Base-by-base conservation (phyloP, 1,284 basidiomycete genomes). In the Sphagnurus paluster region DNA sequence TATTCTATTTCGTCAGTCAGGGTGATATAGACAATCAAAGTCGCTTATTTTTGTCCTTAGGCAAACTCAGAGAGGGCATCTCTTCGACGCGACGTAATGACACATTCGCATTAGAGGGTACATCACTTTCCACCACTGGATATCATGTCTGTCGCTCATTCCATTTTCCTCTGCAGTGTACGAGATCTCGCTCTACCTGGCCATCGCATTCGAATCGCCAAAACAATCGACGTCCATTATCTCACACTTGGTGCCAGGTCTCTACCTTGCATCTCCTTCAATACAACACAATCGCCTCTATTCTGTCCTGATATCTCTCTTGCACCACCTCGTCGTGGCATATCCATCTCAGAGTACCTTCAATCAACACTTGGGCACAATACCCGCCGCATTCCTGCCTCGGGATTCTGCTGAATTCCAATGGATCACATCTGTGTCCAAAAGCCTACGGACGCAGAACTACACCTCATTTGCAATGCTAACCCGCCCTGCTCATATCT, bases 31-130 rank as follows among this genome's bases (percentile, higher is more conserved):
- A 21, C 10, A n/a, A 7, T 10, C 13, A 7, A 3, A 33, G 9
- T 41, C 28, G 48, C 39, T 40, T 3, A 52, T 36, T 19, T 26
- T 7, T 5, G 16, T 42, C 5, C 24, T n/a, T 21, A 88, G 85
- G 85, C 20, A 88, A 88, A 58, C 66, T 88, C 6, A 71, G 85
- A 43, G 85, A 88, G 63, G 85, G 85, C 0, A 65, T 88, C 4
- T 71, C 74, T 6, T 78, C 86, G 1, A 77, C 80, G 2, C 66
- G 69, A 25, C 71, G 85, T 47, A 65, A 52, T 20, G 86, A 86
- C 56, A 44, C 42, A 2, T 86, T 88, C 55, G 73, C 81, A 4
- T 46, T 80, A 7, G 82, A 87, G 77, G 84, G 84, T 84, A 46
- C 24, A 69, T 48, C 32, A 13, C 14, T 4, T 32, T 32, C 35